These are phyloP conservation scores for Alternaria atra DNA, from an alignment of 2,329 filamentous ascomycete species.

Conservation along the genomic window DNA sequence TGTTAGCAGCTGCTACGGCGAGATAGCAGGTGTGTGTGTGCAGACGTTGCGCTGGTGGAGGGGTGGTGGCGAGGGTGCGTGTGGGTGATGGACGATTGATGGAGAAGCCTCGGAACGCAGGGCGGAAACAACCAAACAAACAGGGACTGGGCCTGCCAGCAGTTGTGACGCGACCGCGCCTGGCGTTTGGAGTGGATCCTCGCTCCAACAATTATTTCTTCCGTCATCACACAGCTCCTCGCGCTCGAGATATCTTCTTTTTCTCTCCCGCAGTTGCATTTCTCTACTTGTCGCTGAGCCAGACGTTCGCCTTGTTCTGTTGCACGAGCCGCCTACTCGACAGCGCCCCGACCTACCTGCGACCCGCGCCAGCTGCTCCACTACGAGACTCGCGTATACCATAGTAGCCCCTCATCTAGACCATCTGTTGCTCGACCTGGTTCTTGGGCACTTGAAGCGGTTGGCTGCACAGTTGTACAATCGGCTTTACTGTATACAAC, in stretches of 20 bases:
- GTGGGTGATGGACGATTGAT: conserved; percentile 6
- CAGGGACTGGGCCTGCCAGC: conserved; percentile 8
- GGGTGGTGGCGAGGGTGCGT: conserved; percentile 5
- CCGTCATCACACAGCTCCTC: neutral
- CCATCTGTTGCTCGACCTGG: conserved; percentile 19
- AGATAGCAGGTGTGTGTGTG: neutral
- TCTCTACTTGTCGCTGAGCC: neutral
- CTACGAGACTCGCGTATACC: conserved; percentile 17
- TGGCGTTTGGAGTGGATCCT: conserved; percentile 6
- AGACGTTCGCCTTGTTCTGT: neutral
- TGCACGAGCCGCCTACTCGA: conserved; percentile 13
- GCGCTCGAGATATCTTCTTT: neutral
- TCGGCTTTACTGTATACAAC: neutral
- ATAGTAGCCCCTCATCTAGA: conserved; percentile 23
- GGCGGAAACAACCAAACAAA: conserved; percentile 7
- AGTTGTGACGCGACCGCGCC: conserved; percentile 15
- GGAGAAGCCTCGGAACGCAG: conserved; percentile 14
- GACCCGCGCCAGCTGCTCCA: conserved; percentile 25
- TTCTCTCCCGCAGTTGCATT: neutral
- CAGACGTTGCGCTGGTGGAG: conserved; percentile 10
- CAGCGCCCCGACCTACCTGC: conserved; percentile 28
- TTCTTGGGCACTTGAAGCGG: conserved; percentile 12
- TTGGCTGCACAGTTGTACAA: neutral
- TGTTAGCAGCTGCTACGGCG: conserved; percentile 4
- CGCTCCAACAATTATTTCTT: conserved; percentile 1